These are phyloP conservation scores for Sarocladiaceae sp. DNA, from an alignment of 2,329 filamentous ascomycete species.

Conservation along the genomic window DNA sequence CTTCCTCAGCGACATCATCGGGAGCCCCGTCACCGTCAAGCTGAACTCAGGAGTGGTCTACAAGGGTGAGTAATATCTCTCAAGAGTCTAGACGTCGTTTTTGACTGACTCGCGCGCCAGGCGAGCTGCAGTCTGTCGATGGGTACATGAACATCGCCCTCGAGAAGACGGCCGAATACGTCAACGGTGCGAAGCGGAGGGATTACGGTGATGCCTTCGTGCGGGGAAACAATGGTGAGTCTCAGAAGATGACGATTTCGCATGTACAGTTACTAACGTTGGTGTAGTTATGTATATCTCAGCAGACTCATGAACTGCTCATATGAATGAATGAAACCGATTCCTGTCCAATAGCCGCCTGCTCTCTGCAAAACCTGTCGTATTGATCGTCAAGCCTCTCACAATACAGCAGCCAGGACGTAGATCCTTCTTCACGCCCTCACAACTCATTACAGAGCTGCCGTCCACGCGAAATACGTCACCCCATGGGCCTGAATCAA, in stretches of 20 bases:
- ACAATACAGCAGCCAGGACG: slow-evolving; percentile 2
- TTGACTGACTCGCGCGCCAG: slow-evolving; percentile 37
- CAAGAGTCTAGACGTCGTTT: neutral
- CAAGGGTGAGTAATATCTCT: slow-evolving; percentile 58
- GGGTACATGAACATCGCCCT: slow-evolving; percentile 99
- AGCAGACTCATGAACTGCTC: slow-evolving; percentile 43
- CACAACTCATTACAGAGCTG: slow-evolving; percentile 35
- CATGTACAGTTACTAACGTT: neutral
- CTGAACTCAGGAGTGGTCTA: slow-evolving; percentile 98
- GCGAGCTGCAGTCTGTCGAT: slow-evolving; percentile 92
- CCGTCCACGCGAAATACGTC: slow-evolving; percentile 59
- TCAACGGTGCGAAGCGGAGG: slow-evolving; percentile 75
- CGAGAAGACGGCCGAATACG: slow-evolving; percentile 88
- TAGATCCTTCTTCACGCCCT: no score
- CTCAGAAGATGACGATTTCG: neutral
- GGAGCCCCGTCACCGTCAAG: slow-evolving; percentile 90
- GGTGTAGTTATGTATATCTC: slow-evolving; percentile 63
- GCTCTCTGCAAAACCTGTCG: no score
- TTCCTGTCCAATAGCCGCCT: neutral
- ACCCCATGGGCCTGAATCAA: slow-evolving; percentile 58
- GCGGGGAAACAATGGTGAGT: slow-evolving; percentile 84
- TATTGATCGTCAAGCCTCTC: neutral
- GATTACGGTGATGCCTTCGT: slow-evolving; percentile 94
- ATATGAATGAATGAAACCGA: slow-evolving; percentile 9
- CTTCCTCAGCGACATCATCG: slow-evolving; percentile 91